Evolutionary conservation across 2,329 filamentous ascomycete species (phyloP), one percentile per base, ranked within the genome.

Genomic region (Colletotrichum sidae): DNA sequence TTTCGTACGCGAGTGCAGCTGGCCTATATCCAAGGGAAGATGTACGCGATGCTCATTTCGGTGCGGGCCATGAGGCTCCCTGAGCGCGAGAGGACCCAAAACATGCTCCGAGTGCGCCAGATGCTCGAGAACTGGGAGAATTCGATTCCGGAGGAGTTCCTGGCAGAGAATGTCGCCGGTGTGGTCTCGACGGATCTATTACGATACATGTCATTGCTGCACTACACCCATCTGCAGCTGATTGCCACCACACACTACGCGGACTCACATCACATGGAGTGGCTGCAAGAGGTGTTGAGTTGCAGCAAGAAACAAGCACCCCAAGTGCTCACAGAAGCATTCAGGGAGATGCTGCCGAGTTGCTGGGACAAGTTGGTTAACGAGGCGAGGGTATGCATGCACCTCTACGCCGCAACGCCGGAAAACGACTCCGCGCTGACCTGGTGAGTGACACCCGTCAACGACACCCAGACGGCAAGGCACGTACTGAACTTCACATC

Each of bases 21-120:
- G 17, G 63, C 64, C n/a, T 44, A 47, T 11, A 63, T 68, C 41
- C 59, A 68, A 41, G 67, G 65, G 39, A 67, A 67, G 13, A n/a
- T 67, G 2, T 67, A 67, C 42, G 38, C 55, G 35, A 49, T 54
- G 58, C 49, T 67, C 4, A 25, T 37, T 12, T 68, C 67, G 11
- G 55, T 58, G 10, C 15, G 47, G 3, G 55, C 64, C n/a, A 4
- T 39, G 5, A 63, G 55, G 33, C 61, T 67, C 8, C 33, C 54
- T 4, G 37, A 56, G 15, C 49, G 17, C 13, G 45, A 54, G 25
- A 34, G 55, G 1, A 11, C 12, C 6, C 60, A 55, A 15, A 59
- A 65, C 44, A 53, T 56, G 50, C 17, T 38, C 2, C 46, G 53
- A 2, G 2, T 68, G 8, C 46, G 58, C 3, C 7, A 25, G 10